A percentile compares a stretch with the other conserved stretches of the same genome.
These are phyloP conservation scores for Klebsormidium nitens DNA, from an alignment of 139 green algal genomes.

Conservation along the genomic window DNA sequence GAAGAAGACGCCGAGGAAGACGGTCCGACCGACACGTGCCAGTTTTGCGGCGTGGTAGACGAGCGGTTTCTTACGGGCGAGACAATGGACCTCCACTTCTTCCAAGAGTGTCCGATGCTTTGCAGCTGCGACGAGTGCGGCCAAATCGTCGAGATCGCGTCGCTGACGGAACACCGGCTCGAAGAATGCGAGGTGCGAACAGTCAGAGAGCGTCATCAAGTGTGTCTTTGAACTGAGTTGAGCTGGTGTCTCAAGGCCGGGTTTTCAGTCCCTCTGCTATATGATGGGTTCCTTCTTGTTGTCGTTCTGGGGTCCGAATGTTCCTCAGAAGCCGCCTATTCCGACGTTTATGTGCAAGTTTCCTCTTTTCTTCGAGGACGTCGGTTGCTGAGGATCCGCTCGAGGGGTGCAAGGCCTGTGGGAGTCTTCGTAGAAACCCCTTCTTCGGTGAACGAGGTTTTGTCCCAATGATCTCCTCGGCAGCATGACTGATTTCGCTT, in stretches of 20 bases:
- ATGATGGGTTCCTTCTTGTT: not conserved
- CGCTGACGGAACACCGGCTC: slow-evolving; percentile 8
- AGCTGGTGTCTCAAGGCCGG: not conserved
- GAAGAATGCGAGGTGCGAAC: slow-evolving; percentile 10
- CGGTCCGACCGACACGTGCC: not conserved
- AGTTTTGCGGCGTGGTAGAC: slow-evolving; percentile 7
- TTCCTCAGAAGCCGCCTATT: too few relatives aligned
- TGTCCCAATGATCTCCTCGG: too few relatives aligned
- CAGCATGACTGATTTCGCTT: too few relatives aligned
- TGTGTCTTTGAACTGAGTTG: not conserved
- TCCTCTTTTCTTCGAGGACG: too few relatives aligned
- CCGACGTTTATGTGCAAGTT: too few relatives aligned
- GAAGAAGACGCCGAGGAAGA: slow-evolving; percentile 9
- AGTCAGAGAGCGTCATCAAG: not conserved
- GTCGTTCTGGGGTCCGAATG: not conserved
- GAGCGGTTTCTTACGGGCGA: not conserved
- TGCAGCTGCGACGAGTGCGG: slow-evolving; percentile 1
- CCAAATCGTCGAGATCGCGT: slow-evolving; percentile 12
- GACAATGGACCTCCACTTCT: slow-evolving; percentile 11
- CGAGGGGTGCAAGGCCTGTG: too few relatives aligned
- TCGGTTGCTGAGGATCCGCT: too few relatives aligned
- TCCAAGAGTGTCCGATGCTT: slow-evolving; percentile 17
- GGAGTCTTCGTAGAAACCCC: too few relatives aligned
- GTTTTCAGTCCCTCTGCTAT: not conserved
- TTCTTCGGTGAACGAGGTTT: too few relatives aligned